Conservation (phyloP, 768 basidiomycete species). For the Rhizopogon vulgaris region DNA sequence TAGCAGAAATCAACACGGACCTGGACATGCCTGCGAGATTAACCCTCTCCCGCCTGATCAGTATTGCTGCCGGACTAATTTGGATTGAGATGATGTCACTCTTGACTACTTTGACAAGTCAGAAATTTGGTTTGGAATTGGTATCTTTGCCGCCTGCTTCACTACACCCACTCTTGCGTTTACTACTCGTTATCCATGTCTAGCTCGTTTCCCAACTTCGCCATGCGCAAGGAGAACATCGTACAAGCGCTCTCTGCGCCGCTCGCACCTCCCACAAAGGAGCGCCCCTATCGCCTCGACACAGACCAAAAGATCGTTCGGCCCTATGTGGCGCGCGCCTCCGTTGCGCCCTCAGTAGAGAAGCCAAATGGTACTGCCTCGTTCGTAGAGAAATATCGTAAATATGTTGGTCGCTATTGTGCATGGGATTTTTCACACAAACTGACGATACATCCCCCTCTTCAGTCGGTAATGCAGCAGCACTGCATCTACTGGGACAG, state of each 20-base stretch:
- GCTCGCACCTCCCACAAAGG: constrained; percentile 16
- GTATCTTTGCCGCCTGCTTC: background rate
- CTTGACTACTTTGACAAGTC: too few relatives aligned
- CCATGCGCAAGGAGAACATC: constrained; percentile 8
- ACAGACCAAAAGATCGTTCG: constrained; percentile 21
- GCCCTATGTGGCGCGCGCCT: constrained; percentile 24
- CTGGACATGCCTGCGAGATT: background rate
- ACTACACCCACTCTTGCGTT: background rate
- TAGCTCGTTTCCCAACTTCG: too few relatives aligned
- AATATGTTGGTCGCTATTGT: constrained; percentile 13
- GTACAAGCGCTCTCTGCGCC: constrained; percentile 13
- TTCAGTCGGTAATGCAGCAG: constrained; percentile 34
- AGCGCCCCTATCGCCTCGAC: constrained; percentile 16
- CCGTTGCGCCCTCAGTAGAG: constrained; percentile 20
- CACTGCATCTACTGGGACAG: constrained; percentile 36
- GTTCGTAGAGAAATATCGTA: constrained; percentile 13
- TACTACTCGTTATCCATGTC: too few relatives aligned
- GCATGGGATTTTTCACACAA: background rate
- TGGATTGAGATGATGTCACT: too few relatives aligned
- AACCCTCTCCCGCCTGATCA: background rate
- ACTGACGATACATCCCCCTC: background rate
- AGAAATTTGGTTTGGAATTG: too few relatives aligned
- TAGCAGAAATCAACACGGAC: background rate
- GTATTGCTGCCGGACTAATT: background rate
- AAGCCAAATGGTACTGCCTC: constrained; percentile 13